Evolutionary conservation across 2,329 filamentous ascomycete genomes (phyloP).

Genomic region (Hypoxylon sp.): DNA sequence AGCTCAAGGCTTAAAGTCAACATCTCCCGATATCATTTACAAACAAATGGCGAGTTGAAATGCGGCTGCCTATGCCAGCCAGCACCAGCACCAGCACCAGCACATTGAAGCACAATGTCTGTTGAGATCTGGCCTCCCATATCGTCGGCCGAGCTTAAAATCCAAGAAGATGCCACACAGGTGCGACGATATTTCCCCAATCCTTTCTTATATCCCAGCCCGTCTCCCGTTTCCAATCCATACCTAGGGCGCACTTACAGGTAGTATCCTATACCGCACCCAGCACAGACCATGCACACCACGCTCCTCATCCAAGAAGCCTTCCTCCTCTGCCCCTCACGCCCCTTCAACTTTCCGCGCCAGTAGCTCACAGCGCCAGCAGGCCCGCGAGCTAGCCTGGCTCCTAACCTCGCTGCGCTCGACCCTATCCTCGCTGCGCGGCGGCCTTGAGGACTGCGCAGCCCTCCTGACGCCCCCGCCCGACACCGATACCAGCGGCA

Average conservation of each 20-base stretch:
- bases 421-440: conserved; percentile 63
- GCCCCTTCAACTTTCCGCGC: not conserved
- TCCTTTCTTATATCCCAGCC: conserved; percentile 12
- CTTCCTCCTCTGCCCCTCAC: conserved; percentile 39
- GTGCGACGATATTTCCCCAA: conserved; percentile 53
- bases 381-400: conserved; percentile 65
- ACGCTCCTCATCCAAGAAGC: conserved; percentile 51
- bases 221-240: not conserved
- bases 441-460: conserved; percentile 88
- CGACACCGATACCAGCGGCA: conserved; percentile 72
- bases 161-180: conserved; percentile 62
- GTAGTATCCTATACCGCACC: not conserved
- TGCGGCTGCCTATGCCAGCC: conserved; percentile 45
- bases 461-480: conserved; percentile 79
- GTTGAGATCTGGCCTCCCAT: conserved; percentile 69
- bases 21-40: conserved; percentile 19
- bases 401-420: conserved; percentile 63
- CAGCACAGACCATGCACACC: conserved; percentile 10
- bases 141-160: conserved; percentile 62
- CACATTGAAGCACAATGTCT: conserved; percentile 62
- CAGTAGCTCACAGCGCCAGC: conserved; percentile 35
- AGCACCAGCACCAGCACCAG: no score
- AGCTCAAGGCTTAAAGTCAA: conserved; percentile 5
- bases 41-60: conserved; percentile 33
- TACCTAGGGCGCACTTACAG: not conserved